These are phyloP conservation scores for Cytospora mali DNA, from an alignment of 2,329 filamentous ascomycete genomes.

Conservation along the genomic window DNA sequence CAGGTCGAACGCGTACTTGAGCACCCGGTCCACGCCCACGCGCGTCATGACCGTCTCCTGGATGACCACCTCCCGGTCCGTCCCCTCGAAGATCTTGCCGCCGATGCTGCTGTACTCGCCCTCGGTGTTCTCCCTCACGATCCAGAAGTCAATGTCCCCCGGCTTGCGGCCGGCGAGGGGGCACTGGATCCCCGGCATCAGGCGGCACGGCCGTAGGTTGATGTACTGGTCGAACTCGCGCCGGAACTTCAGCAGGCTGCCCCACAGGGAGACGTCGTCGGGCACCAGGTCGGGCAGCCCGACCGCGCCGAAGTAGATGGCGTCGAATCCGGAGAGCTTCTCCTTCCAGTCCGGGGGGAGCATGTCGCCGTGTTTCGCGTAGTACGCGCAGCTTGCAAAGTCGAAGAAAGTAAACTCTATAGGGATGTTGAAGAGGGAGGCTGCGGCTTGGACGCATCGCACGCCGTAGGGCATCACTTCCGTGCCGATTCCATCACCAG, in stretches of 20 bases:
- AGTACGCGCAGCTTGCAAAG: conserved; percentile 68
- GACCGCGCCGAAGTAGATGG: conserved; percentile 70
- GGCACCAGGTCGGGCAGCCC: conserved; percentile 59
- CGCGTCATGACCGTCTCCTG: conserved; percentile 65
- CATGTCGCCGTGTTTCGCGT: conserved; percentile 46
- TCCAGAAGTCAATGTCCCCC: conserved; percentile 66
- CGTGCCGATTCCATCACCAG: conserved; percentile 70
- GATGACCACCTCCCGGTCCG: conserved; percentile 60
- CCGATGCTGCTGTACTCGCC: conserved; percentile 67
- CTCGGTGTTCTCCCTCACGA: conserved; percentile 66
- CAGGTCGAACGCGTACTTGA: conserved; percentile 63
- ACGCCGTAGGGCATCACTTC: conserved; percentile 69
- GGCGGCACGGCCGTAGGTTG: conserved; percentile 66
- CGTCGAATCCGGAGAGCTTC: conserved; percentile 60
- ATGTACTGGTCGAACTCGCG: conserved; percentile 70
- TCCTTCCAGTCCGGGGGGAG: conserved; percentile 51
- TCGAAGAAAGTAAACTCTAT: conserved; percentile 64
- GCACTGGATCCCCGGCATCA: conserved; percentile 61
- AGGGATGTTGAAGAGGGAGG: conserved; percentile 51
- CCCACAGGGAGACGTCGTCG: conserved; percentile 70
- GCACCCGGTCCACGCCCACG: conserved; percentile 58
- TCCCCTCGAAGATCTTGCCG: conserved; percentile 59
- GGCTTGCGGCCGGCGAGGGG: conserved; percentile 56
- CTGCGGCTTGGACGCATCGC: conserved; percentile 57
- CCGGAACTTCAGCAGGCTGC: conserved; percentile 66